Evolutionary conservation across 2,329 filamentous ascomycete species (phyloP).

Genomic region (Blumeria graminis): DNA sequence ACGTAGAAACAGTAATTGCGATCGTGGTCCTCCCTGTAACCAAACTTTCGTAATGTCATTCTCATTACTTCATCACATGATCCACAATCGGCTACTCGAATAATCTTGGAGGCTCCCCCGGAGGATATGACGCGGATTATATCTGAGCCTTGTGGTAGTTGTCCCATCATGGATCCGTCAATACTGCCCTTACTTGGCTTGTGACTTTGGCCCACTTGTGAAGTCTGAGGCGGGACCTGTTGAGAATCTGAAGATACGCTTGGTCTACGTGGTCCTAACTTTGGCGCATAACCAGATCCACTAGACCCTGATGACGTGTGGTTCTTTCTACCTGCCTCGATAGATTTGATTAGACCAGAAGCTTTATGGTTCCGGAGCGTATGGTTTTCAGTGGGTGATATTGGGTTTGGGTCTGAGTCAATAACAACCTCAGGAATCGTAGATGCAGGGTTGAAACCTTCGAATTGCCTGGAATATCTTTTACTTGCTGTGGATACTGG

Average conservation of each 20-base stretch:
- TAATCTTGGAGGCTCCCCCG: conserved; percentile 72
- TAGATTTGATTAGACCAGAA: conserved; percentile 30
- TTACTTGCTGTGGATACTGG: conserved; percentile 27
- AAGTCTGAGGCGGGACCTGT: conserved; percentile 23
- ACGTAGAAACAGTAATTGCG: conserved; percentile 96
- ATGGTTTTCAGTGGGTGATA: conserved; percentile 29
- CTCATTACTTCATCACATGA: conserved; percentile 84
- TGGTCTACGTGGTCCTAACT: conserved; percentile 25
- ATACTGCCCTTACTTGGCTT: conserved; percentile 61
- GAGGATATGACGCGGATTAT: conserved; percentile 87
- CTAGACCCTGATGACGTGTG: conserved; percentile 26
- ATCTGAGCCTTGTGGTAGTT: conserved; percentile 63
- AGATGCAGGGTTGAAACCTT: conserved; percentile 15
- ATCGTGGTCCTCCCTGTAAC: conserved; percentile 70
- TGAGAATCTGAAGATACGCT: conserved; percentile 34
- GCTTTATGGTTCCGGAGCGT: conserved; percentile 24
- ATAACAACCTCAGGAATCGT: conserved; percentile 17
- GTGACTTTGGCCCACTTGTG: conserved; percentile 40
- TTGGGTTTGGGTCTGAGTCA: conserved; percentile 41
- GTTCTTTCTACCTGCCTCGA: conserved; percentile 26
- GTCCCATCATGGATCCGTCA: conserved; percentile 68
- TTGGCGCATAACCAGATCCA: conserved; percentile 25
- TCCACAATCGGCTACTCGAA: conserved; percentile 79
- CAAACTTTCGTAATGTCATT: conserved; percentile 69
- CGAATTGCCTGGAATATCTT: conserved; percentile 38